A percentile compares a stretch with the other conserved stretches of the same genome.
Conservation (phyloP, 192 early-diverging fungal species). For the Lunasporangiospora selenospora region DNA sequence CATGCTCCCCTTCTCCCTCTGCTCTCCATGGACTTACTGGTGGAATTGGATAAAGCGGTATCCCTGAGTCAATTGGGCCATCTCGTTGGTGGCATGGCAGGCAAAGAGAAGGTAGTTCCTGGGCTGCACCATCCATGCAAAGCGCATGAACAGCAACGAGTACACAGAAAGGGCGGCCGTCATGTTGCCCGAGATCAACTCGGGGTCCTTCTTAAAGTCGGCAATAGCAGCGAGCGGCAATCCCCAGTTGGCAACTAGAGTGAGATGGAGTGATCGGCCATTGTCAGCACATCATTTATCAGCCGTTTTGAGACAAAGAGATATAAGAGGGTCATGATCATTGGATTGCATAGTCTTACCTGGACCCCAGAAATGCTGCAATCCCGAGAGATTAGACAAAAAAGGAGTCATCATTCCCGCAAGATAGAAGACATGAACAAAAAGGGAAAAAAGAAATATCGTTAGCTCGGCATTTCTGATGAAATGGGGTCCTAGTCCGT, state of each 20-base stretch:
- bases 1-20: too few species aligned
- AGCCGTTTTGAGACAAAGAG: background rate
- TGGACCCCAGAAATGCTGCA: conserved; percentile 65
- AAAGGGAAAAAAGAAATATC: too few species aligned
- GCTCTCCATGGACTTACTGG: too few species aligned
- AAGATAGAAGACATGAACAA: too few species aligned
- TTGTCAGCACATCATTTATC: background rate
- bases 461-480: too few species aligned
- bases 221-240: conserved; percentile 95
- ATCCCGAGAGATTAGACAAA: background rate
- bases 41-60: conserved; percentile 84
- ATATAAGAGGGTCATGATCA: background rate
- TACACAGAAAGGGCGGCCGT: conserved; percentile 88
- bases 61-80: conserved; percentile 87
- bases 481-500: too few species aligned
- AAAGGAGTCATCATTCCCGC: background rate
- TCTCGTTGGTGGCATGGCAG: conserved; percentile 92
- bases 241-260: conserved; percentile 85
- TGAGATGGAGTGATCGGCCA: background rate
- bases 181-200: conserved; percentile 95
- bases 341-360: conserved; percentile 30
- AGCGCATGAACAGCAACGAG: conserved; percentile 93
- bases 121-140: conserved; percentile 92
- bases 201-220: conserved; percentile 89
- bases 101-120: conserved; percentile 92